Conservation (phyloP, 2,329 filamentous ascomycete genomes). For the Verticillium longisporum region DNA sequence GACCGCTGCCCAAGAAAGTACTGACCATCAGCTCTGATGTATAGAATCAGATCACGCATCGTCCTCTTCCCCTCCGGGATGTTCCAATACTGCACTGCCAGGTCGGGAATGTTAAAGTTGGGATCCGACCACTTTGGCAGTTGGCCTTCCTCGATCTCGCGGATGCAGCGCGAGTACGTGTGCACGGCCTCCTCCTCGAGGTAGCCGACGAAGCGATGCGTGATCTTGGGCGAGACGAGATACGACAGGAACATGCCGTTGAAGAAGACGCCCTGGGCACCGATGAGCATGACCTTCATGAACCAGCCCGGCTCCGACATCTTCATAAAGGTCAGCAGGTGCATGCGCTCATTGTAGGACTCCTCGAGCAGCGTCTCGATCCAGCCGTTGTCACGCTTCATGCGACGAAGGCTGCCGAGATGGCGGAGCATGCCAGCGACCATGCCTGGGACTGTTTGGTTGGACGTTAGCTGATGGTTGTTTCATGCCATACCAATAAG, state of each 20-base stretch:
- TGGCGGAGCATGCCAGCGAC: constrained; percentile 92
- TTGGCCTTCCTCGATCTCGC: constrained; percentile 78
- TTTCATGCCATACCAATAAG: background rate
- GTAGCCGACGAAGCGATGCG: constrained; percentile 93
- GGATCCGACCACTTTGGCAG: constrained; percentile 71
- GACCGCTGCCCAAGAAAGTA: background rate
- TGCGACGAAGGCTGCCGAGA: constrained; percentile 71
- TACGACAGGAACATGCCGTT: constrained; percentile 89
- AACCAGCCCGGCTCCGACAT: constrained; percentile 74
- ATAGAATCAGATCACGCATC: constrained; percentile 82
- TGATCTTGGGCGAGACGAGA: constrained; percentile 77
- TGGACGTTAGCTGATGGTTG: background rate
- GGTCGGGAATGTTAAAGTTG: constrained; percentile 72
- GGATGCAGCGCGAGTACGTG: constrained; percentile 85
- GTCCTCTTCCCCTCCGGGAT: constrained; percentile 79
- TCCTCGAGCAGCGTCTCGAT: constrained; percentile 90
- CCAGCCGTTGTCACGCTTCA: constrained; percentile 94
- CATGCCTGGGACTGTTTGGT: constrained; percentile 72
- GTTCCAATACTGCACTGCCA: constrained; percentile 87
- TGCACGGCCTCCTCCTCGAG: constrained; percentile 95
- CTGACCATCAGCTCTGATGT: constrained; percentile 67
- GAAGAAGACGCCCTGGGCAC: constrained; percentile 93
- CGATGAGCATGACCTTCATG: constrained; percentile 88
- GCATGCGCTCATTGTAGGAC: constrained; percentile 91
- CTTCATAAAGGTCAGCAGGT: constrained; percentile 77